Conservation (phyloP, 106 monocot species). For the Phalaenopsis equestris region DNA sequence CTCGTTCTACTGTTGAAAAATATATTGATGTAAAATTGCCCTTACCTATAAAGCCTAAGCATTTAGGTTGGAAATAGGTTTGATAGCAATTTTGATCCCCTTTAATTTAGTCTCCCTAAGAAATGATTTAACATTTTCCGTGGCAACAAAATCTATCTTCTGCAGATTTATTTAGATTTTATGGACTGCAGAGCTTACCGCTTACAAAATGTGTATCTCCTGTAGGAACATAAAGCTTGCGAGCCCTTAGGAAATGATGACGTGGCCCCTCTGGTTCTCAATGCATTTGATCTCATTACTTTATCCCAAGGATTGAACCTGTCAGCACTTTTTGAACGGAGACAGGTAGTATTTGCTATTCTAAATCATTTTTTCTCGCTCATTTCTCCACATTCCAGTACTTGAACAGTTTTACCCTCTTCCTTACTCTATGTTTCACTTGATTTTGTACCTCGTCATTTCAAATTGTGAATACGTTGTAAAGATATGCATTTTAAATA, state of each 20-base stretch:
- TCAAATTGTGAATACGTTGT: slow-evolving; percentile 1
- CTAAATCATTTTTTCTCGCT: background rate
- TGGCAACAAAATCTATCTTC: background rate
- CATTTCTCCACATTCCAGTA: background rate
- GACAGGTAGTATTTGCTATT: slow-evolving; percentile 42
- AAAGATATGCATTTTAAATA: background rate
- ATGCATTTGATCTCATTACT: slow-evolving; percentile 96
- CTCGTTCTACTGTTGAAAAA: background rate
- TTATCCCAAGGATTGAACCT: slow-evolving; percentile 89
- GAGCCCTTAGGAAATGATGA: slow-evolving; percentile 36
- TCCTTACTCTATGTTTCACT: background rate
- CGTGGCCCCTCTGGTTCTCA: slow-evolving; percentile 74
- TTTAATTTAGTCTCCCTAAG: background rate
- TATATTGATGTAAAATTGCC: background rate
- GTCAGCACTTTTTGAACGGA: slow-evolving; percentile 80
- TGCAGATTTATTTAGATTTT: background rate
- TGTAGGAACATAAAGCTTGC: slow-evolving; percentile 57
- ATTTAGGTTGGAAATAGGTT: background rate
- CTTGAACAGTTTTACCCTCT: background rate
- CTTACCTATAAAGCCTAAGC: background rate
- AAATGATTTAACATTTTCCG: background rate
- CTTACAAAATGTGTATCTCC: background rate
- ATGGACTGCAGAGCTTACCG: background rate
- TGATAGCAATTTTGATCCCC: background rate
- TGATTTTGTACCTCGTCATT: background rate